Conservation (phyloP, 202 grass and related monocot species). For the Digitaria exilis region DNA sequence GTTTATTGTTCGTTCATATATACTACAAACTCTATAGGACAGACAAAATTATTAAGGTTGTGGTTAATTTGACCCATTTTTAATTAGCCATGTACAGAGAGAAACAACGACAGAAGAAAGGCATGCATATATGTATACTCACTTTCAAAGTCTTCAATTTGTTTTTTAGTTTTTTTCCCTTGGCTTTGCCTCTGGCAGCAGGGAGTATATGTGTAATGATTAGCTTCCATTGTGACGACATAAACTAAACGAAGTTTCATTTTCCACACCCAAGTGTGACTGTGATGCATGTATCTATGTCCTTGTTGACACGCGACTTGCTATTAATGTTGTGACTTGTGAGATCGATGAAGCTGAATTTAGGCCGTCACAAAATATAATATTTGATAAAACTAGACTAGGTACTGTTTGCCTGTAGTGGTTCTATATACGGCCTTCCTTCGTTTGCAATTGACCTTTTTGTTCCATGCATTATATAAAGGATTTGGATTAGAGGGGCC, state of each 20-base stretch:
- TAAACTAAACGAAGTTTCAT: slow-evolving; percentile 20
- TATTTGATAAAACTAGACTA: not conserved
- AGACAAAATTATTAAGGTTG: slow-evolving; percentile 20
- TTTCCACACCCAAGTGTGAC: slow-evolving; percentile 38
- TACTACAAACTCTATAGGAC: not conserved
- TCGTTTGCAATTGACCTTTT: not conserved
- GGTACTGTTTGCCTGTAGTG: not conserved
- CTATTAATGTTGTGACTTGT: slow-evolving; percentile 10
- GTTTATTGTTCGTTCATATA: slow-evolving; percentile 45
- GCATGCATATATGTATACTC: slow-evolving; percentile 39
- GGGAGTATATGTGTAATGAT: slow-evolving; percentile 34
- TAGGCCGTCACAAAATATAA: not conserved
- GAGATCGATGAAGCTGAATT: slow-evolving; percentile 14
- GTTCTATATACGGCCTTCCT: not conserved
- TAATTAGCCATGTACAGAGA: slow-evolving; percentile 43
- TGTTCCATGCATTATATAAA: not conserved
- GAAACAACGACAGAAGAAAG: slow-evolving; percentile 9
- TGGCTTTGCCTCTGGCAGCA: not conserved
- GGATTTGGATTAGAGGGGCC: not conserved
- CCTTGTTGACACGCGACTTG: slow-evolving; percentile 4
- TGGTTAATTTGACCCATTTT: slow-evolving; percentile 26
- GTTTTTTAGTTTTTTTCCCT: slow-evolving; percentile 33
- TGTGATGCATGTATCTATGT: slow-evolving; percentile 26
- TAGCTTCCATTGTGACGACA: slow-evolving; percentile 38
- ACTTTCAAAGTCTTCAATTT: slow-evolving; percentile 26